phyloP scores from a whole-genome alignment of 2,329 filamentous ascomycete genomes.

The Daldinia sp. region DNA sequence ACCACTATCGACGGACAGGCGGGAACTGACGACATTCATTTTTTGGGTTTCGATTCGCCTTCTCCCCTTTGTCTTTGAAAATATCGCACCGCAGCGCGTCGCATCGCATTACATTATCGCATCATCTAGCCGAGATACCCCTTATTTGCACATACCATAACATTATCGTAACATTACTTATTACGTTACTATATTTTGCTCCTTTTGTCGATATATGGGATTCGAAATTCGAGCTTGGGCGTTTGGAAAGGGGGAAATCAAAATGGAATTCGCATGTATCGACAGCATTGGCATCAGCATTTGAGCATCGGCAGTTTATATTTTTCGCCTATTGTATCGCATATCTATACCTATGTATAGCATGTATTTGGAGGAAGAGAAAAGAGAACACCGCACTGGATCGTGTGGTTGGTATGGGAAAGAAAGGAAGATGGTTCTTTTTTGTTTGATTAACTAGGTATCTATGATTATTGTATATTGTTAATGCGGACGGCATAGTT shows the following conservation, averaged over 20 bases:
- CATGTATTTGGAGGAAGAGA: background rate
- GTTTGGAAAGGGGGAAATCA: background rate
- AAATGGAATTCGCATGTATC: background rate
- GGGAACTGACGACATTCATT: conserved; percentile 11
- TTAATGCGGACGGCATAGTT: conserved; percentile 6
- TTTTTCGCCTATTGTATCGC: background rate
- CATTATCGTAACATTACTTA: background rate
- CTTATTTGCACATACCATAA: conserved; percentile 1
- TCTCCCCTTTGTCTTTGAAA: conserved; percentile 16
- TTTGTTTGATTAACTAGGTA: background rate
- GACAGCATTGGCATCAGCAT: conserved; percentile 4
- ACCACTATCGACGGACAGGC: background rate
- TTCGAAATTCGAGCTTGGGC: background rate
- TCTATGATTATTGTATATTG: conserved; percentile 6
- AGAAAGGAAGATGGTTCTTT: background rate
- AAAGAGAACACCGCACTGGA: background rate
- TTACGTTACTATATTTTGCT: conserved; percentile 2
- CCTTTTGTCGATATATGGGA: background rate
- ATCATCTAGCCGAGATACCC: conserved; percentile 22
- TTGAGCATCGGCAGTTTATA: background rate
- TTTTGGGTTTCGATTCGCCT: background rate
- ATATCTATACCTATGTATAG: background rate
- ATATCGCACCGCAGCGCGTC: background rate
- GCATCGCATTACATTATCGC: background rate
- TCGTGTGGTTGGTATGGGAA: background rate